Evolutionary conservation across 2,329 filamentous ascomycete genomes (phyloP), one percentile per base, ranked within the genome.

Genomic region (Colletotrichum tamarilloi): DNA sequence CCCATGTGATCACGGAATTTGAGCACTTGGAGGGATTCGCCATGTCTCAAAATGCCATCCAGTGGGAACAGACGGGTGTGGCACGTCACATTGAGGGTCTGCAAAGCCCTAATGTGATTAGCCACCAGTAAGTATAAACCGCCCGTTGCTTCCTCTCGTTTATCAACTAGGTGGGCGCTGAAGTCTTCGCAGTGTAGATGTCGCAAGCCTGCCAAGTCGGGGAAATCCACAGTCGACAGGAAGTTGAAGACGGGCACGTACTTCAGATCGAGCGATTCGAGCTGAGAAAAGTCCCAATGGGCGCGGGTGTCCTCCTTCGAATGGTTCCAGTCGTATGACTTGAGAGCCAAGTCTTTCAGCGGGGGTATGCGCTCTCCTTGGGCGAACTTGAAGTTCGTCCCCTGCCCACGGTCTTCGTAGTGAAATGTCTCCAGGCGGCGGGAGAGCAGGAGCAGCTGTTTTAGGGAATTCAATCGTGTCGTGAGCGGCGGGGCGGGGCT

Each of bases 241-340:
- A 88, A 88, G 55, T 82, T 82, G 74, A 80, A 82, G 14, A 85
- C 75, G 1, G 87, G 86, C 5, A 88, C 84, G 30, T 84, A 84
- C 30, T 85, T 75, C 42, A 88, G 79, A 35, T 82, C 78, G 8
- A 88, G 80, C 2, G 79, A 81, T 26, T 79, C 77, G 32, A 88
- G 80, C n/a, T 74, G 75, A 5, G 84, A 84, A 73, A 88, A 84
- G 76, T 87, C 82, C 86, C 86, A 88, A 69, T 88, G 85, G 22
- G 72, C 75, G 1, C 69, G 75, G 5, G 86, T 85, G 4, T 82
- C 82, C 3, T 81, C 78, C 0, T 75, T 60, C 1, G 78, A 78
- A 74, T 88, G 87, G 11, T 82, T 78, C 87, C 87, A 88, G 78
- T 88, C 84, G 74, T 89, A 88, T 1, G 84, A 87, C 62, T 82